Evolutionary conservation across 2,329 filamentous ascomycete species (phyloP), one percentile per base, ranked within the genome.

Genomic region (Hypoxylon sp.): DNA sequence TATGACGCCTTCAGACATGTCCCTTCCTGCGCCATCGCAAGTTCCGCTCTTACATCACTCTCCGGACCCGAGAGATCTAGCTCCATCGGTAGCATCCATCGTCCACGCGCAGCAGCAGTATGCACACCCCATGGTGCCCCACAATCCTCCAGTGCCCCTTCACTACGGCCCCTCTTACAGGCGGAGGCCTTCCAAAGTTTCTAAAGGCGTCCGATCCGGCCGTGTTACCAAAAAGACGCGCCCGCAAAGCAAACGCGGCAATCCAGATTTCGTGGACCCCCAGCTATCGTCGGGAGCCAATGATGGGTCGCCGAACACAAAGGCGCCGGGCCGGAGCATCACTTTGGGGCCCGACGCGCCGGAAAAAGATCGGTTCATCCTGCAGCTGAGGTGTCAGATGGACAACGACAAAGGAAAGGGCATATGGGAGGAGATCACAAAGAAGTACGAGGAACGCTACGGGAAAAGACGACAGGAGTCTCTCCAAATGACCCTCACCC

Each of bases 391-490:
- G 10, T 78, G 77, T 67, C 67, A 77, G 20, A 76, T 79, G 62
- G 72, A 77, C 13, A 66, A 77, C 17, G 74, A 77, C 48, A 82
- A 81, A 64, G 83, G 83, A 13, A 82, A 82, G 61, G 81, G 82
- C 27, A 85, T 85, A 82, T 86, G 83, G 83, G 78, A 82, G 20
- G 74, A 76, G 33, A 84, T 86, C 55, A 75, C 78, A 45, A 68
- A 67, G 4, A 77, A 79, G 53, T 85, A 76, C 58, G 67, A 76
- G 58, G 71, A 72, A 11, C 74, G 73, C 4, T 66, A 54, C 35
- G 53, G 63, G 13, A 66, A 67, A 15, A 72, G 73, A 50, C 74
- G 77, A 31, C 80, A 81, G 60, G 79, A 82, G 45, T 77, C 78
- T 46, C 74, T 85, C 3, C 83, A 86, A 64, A 85, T 86, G 83